phyloP scores from a whole-genome alignment of 2,329 filamentous ascomycete species.

The Ophiostoma sp. region DNA sequence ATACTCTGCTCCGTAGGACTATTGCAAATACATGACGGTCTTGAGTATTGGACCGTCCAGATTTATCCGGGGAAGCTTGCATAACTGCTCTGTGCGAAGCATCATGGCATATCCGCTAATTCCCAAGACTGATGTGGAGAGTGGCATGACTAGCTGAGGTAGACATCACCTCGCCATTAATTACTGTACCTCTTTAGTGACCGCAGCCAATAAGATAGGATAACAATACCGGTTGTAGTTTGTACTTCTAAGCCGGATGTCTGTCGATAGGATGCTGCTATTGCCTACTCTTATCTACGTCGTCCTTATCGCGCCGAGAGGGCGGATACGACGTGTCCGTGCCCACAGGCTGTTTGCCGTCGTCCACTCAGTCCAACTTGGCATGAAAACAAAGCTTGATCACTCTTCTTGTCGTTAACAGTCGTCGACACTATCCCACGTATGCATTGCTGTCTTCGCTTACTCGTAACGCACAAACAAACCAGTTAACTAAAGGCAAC shows the following conservation, averaged over 20 bases:
- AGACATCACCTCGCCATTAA: not conserved
- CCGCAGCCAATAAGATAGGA: constrained; percentile 9
- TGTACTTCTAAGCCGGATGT: not conserved
- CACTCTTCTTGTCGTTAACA: not conserved
- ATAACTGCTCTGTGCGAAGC: constrained; percentile 9
- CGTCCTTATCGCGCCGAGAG: not conserved
- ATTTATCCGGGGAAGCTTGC: constrained; percentile 12
- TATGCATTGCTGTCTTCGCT: too few relatives aligned
- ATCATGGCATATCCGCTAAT: constrained; percentile 6
- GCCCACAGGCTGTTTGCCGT: not conserved
- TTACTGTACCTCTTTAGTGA: constrained; percentile 10
- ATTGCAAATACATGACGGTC: too few relatives aligned
- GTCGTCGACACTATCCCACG: too few relatives aligned
- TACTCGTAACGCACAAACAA: not conserved
- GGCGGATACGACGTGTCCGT: constrained; percentile 2
- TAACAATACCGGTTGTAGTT: constrained; percentile 8
- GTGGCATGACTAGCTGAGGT: not conserved
- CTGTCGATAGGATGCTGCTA: constrained; percentile 3
- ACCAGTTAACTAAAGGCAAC: not conserved
- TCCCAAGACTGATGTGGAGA: not conserved
- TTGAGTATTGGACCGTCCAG: not conserved
- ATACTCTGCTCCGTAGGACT: not conserved
- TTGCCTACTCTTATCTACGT: not conserved
- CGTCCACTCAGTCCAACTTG: not conserved
- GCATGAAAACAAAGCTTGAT: not conserved